Evolutionary conservation across 2,329 filamentous ascomycete species (phyloP), one percentile per base, ranked within the genome.

Genomic region (Orbilia blumenaviensis): DNA sequence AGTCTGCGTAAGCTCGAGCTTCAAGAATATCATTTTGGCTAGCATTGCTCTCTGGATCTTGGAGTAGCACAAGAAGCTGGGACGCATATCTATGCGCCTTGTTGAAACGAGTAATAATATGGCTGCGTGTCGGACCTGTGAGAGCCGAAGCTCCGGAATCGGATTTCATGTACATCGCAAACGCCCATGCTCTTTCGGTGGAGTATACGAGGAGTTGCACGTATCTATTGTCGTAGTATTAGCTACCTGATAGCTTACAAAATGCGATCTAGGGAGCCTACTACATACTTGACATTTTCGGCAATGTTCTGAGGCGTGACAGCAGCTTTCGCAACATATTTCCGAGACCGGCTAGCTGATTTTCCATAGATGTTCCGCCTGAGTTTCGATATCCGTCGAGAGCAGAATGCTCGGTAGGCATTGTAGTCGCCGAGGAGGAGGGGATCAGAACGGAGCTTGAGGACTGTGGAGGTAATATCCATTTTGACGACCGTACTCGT

Each of bases 131-230:
- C 62, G 91, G 89, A 75, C 93, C 91, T 27, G 90, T 88, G 78
- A 97, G 91, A 56, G 90, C 90, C 82, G 92, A 92, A 76, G 90
- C 89, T 80, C 95, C 92, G 80, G 91, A 88, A 48, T 80, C 79
- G 41, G 92, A 88, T 84, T 96, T 97, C 87, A 97, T 93, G 82
- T 91, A 89, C 93, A 98, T 96, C 71, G 94, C 94, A 83, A 97
- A 91, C 38, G 95, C 94, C 92, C 93, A 98, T 61, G 94, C 92
- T 78, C 95, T 89, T 85, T 99, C 95, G 76, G 94, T 90, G 41
- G 89, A 92, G 81, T 97, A 89, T 68, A 99, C 87, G 32, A 94
- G 86, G n/a, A 97, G 86, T 79, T 91, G 87, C 56, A 90, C 88
- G 83, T 90, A 92, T 83, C 92, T 96, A 80, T 50, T 14, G 66